phyloP scores from a whole-genome alignment of 139 green algal species.

The Asterochloris sp. region DNA sequence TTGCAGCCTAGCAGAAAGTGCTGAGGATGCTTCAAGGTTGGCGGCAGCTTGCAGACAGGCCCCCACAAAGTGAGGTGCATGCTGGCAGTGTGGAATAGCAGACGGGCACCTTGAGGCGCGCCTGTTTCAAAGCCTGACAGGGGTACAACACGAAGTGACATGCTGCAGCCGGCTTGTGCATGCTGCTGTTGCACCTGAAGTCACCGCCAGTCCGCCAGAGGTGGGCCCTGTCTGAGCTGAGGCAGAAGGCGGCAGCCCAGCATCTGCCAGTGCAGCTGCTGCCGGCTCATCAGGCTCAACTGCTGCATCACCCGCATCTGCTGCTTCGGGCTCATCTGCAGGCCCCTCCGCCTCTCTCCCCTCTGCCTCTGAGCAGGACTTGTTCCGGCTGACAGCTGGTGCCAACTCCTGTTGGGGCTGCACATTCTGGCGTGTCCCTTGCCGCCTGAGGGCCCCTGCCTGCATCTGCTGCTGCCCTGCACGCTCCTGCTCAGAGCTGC shows the following conservation, averaged over 20 bases:
- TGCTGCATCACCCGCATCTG: background rate
- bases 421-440: background rate
- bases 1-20: too few relatives aligned
- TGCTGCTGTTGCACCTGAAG: conserved; percentile 1
- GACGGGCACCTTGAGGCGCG: too few relatives aligned
- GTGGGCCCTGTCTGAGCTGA: background rate
- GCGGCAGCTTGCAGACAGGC: too few relatives aligned
- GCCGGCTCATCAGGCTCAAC: background rate
- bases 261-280: too few relatives aligned
- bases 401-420: too few relatives aligned
- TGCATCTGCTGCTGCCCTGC: background rate
- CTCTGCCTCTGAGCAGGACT: background rate
- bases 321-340: background rate
- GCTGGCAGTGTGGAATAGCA: too few relatives aligned
- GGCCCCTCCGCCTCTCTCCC: background rate
- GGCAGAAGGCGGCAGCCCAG: too few relatives aligned
- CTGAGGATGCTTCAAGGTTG: too few relatives aligned
- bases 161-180: background rate
- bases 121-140: background rate
- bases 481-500: background rate
- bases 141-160: background rate
- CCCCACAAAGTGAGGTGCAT: too few relatives aligned
- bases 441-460: too few relatives aligned
- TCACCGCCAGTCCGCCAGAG: background rate
- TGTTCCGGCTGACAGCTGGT: background rate